A percentile compares a stretch with the other conserved stretches of the same genome.
Conservation (phyloP, 306 rosid genomes). For the Cucumis melo region DNA sequence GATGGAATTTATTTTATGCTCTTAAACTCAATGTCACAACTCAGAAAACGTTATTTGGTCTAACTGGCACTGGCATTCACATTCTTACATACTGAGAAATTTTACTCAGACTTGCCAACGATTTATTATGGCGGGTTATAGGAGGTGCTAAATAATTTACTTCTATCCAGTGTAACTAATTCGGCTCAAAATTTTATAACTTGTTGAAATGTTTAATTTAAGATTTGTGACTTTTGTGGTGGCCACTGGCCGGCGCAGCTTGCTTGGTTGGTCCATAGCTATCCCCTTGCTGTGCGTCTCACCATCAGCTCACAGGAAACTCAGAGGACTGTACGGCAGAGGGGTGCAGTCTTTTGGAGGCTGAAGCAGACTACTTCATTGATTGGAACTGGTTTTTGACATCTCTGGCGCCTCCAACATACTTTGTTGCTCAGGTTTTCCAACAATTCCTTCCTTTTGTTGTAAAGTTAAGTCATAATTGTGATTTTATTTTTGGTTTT, state of each 20-base stretch:
- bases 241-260: not conserved
- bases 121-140: not conserved
- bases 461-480: too few species aligned
- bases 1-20: not conserved
- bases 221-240: too few species aligned
- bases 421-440: constrained; percentile 57
- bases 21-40: not conserved
- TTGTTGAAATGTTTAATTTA: not conserved
- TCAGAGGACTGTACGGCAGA: constrained; percentile 29
- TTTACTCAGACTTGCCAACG: not conserved
- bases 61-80: not conserved
- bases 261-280: not conserved
- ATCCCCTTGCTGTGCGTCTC: not conserved
- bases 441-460: not conserved
- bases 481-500: not conserved
- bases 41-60: not conserved
- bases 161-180: not conserved
- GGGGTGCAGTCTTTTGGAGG: constrained; percentile 70
- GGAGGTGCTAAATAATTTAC: not conserved
- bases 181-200: not conserved
- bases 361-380: constrained; percentile 48
- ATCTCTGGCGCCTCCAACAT: constrained; percentile 46
- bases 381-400: constrained; percentile 36
- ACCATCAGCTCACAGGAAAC: not conserved
- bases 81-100: not conserved